Base-by-base conservation (phyloP, 177 flowering plant genomes). In the Vitis hybrid region DNA sequence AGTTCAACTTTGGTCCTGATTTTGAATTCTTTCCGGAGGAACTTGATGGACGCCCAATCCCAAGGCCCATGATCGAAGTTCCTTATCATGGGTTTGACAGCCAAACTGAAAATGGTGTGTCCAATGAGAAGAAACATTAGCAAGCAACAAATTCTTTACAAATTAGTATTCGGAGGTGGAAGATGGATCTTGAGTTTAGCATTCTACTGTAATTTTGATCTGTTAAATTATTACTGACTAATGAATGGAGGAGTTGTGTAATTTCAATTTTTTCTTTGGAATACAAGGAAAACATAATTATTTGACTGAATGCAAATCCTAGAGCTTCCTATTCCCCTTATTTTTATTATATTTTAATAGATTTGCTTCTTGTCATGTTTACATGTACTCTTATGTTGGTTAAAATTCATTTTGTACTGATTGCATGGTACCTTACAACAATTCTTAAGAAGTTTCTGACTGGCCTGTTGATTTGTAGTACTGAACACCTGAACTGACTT, bases 1-100 rank as follows among this genome's bases (percentile, higher is more conserved):
- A 82, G 84, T 95, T 95, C 87, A 95, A 95, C 75, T 95, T 95
- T 65, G 98, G 99, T 38, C 99, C 99, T 59, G 95, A 92, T 63
- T 95, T 95, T 80, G 97, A 90, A 19, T 87, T 60, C 71, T 92
- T 86, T 66, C 98, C 99, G 1, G 78, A 84, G 31, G 89, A 88
- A 53, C 89, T 91, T 67, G 86, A 77, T 55, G 95, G 77, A 33
- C 93, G 95, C 64, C 86, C 93, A 22, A 33, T 76, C 12, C 99
- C 99, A 49, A 82, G 58, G 60, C 96, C 96, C 65, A 92, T 95
- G 98, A 73, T 84, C 75, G 99, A 93, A 72, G 94, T 86, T 80
- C 92, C 97, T 50, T 95, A 90, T 80, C 96, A 89, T 64, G 91
- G 87, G 49, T 81, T 77, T 71, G 94, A 92, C 64, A 75, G 71